Base-by-base conservation (phyloP, 805 yeast species). In the Pichia scutulata region DNA sequence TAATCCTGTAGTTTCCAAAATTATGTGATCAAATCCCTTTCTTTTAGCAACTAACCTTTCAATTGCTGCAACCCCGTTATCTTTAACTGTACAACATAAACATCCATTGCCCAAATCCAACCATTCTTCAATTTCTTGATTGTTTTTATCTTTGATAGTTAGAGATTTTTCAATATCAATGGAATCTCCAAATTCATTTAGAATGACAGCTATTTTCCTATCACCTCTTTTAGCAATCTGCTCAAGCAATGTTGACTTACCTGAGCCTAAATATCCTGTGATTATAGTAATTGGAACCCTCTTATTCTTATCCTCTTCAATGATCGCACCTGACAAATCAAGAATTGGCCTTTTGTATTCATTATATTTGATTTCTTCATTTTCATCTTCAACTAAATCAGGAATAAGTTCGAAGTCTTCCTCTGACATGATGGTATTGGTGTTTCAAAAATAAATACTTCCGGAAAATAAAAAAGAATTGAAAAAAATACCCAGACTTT, bases 81-180 rank as follows among this genome's bases (percentile, higher is more conserved):
- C 97, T 63, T 89, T 89, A 33, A 95, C 96, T 0, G 98, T 87
- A 62, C 99, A 93, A 64, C 99, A 93, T 39, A 93, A 73, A 66
- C 99, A 93, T 1, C 99, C 99, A 62, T 93, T 93, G 1, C 97
- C 98, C 33, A 93, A 71, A 64, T 93, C 99, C 3, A 93, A 73
- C 99, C 99, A 93, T 61, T 93, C 97, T 59, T 89, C 87, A 47
- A 86, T 84, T 2, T 81, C 70, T 4, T 73, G 69, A 9, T 71
- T 72, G 9, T 76, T 73, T 49, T 74, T 70, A 51, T 70, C 72
- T 46, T 74, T 72, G 10, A 92, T 82, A 0, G 95, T 85, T 50
- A 93, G 74, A 1, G 95, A 78, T 63, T 86, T 86, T 64, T 93
- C 99, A 54, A 93, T 89, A 45, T 83, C 95, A 19, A 89, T 77